phyloP scores from a whole-genome alignment of 2,329 filamentous ascomycete genomes.

The Geoglossum cookeanum region DNA sequence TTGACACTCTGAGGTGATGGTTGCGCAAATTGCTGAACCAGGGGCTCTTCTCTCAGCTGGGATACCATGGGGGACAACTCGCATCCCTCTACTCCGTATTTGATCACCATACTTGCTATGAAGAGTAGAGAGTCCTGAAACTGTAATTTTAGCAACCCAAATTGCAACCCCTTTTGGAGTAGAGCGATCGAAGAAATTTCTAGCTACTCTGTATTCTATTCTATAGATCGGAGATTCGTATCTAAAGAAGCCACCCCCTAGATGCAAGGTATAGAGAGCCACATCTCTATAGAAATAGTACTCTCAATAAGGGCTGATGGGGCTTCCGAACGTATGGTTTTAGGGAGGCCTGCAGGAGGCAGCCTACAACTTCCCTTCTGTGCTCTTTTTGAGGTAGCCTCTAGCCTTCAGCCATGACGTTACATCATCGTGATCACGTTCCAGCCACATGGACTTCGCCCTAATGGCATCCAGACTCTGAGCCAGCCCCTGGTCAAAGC shows the following conservation, averaged over 20 bases:
- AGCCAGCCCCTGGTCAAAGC: constrained; percentile 74
- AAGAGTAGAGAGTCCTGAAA: too few relatives aligned
- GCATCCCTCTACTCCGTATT: too few relatives aligned
- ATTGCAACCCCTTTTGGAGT: not conserved
- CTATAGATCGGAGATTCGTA: not conserved
- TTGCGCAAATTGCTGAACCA: too few relatives aligned
- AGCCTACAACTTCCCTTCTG: not conserved
- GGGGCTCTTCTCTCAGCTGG: too few relatives aligned
- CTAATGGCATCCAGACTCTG: constrained; percentile 72
- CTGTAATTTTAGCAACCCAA: too few relatives aligned
- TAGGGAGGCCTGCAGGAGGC: not conserved
- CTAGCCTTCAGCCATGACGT: constrained; percentile 48
- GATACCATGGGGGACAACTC: too few relatives aligned
- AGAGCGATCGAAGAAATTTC: not conserved
- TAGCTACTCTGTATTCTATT: not conserved
- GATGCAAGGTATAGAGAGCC: not conserved
- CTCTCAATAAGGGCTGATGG: not conserved
- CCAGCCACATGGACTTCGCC: constrained; percentile 68
- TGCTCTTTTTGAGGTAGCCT: constrained; percentile 29
- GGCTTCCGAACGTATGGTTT: not conserved
- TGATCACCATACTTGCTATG: too few relatives aligned
- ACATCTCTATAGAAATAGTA: too few relatives aligned
- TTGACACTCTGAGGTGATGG: too few relatives aligned
- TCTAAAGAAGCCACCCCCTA: not conserved
- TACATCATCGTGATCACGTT: constrained; percentile 63